Evolutionary conservation across 768 basidiomycete species (phyloP).

Genomic region (Phaffia australis): DNA sequence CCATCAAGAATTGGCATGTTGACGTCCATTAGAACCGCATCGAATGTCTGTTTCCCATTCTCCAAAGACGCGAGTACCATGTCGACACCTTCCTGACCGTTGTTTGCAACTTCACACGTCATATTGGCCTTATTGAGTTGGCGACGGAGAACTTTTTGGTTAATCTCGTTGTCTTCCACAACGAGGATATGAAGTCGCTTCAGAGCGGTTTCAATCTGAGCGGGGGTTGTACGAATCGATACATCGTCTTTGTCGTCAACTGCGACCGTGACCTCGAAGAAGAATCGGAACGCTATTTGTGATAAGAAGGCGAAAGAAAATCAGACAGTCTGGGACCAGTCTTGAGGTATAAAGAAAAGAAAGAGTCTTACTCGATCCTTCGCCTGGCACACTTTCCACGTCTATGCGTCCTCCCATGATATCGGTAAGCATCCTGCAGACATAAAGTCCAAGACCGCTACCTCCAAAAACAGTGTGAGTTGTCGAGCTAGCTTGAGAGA

Average conservation of each 20-base stretch:
- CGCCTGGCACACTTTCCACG: not conserved
- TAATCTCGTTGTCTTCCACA: conserved; percentile 32
- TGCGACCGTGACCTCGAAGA: conserved; percentile 30
- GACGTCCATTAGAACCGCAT: conserved; percentile 28
- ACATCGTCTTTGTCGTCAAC: not conserved
- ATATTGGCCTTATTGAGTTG: conserved; percentile 32
- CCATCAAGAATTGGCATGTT: conserved; percentile 11
- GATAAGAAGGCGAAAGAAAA: too few species aligned
- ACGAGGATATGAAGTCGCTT: conserved; percentile 14
- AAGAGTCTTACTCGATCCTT: not conserved
- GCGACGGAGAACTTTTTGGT: conserved; percentile 29
- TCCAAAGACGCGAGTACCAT: conserved; percentile 16
- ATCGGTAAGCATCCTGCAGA: conserved; percentile 35
- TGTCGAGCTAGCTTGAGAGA: conserved; percentile 35
- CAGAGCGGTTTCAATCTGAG: not conserved
- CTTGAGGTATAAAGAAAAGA: not conserved
- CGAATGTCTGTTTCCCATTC: conserved; percentile 23
- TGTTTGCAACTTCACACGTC: conserved; percentile 27
- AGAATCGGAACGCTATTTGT: conserved; percentile 38
- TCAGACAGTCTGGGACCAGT: too few species aligned
- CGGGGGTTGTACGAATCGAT: not conserved
- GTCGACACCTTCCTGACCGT: conserved; percentile 33
- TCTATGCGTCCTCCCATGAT: conserved; percentile 5
- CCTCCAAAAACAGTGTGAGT: conserved; percentile 27
- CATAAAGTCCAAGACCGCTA: conserved; percentile 40